Evolutionary conservation across 2,329 filamentous ascomycete genomes (phyloP).

Genomic region (Ascochyta viciae-villosae): DNA sequence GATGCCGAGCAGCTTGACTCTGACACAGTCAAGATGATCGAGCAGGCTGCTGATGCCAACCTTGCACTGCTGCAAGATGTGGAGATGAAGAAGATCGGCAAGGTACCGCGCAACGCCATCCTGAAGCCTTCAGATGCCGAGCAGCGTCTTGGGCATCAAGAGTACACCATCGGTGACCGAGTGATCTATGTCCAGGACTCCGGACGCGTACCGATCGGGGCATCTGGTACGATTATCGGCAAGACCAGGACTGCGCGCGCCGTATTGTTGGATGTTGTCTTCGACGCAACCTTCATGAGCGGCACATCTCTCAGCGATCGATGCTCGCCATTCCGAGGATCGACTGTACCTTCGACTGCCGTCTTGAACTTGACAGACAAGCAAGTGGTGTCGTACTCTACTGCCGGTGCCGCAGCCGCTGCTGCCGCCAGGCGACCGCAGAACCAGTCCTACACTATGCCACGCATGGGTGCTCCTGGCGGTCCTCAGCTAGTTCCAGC

Average conservation of each 20-base stretch:
- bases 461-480: constrained; percentile 63
- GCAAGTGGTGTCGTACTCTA: constrained; percentile 76
- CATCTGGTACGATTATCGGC: constrained; percentile 91
- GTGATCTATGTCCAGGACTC: constrained; percentile 92
- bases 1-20: constrained; percentile 97
- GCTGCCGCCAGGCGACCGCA: constrained; percentile 61
- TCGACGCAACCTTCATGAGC: constrained; percentile 96
- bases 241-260: constrained; percentile 87
- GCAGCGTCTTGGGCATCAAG: constrained; percentile 85
- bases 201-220: constrained; percentile 92
- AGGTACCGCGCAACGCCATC: constrained; percentile 84
- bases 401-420: constrained; percentile 62
- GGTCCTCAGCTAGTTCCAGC: constrained; percentile 68
- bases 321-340: constrained; percentile 91
- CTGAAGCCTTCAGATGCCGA: constrained; percentile 97
- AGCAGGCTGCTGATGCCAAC: constrained; percentile 71
- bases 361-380: constrained; percentile 86
- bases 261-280: constrained; percentile 87
- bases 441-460: constrained; percentile 59
- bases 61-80: constrained; percentile 40
- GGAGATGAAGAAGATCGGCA: constrained; percentile 73
- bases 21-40: constrained; percentile 81
- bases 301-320: constrained; percentile 90
- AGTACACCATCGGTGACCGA: constrained; percentile 84
- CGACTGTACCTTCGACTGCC: constrained; percentile 85